Conservation (phyloP, 768 basidiomycete species). For the Lactifluus echinatus region DNA sequence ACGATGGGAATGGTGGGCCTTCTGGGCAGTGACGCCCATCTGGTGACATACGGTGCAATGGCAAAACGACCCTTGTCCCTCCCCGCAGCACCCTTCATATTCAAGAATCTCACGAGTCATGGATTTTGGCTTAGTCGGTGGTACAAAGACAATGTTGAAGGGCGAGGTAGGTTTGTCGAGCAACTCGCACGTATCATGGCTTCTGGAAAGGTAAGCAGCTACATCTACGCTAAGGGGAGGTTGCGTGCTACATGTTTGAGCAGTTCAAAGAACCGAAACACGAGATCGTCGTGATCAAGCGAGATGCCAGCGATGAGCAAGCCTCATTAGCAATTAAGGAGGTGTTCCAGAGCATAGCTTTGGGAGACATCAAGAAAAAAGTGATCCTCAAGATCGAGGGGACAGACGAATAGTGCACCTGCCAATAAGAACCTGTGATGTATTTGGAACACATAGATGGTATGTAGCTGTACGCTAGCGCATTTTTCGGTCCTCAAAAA, state of each 20-base stretch:
- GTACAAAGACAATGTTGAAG: conserved; percentile 43
- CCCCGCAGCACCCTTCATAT: conserved; percentile 75
- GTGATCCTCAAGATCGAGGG: conserved; percentile 36
- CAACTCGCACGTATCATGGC: conserved; percentile 12
- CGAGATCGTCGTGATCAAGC: conserved; percentile 50
- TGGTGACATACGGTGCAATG: conserved; percentile 89
- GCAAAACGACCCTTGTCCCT: conserved; percentile 71
- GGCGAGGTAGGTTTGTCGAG: conserved; percentile 28
- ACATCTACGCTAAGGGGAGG: not conserved
- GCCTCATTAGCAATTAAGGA: conserved; percentile 29
- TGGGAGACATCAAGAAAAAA: conserved; percentile 42
- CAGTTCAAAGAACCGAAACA: conserved; percentile 64
- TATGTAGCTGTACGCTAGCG: conserved; percentile 34
- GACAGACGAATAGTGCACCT: conserved; percentile 10
- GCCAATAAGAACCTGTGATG: conserved; percentile 10
- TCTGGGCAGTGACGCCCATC: conserved; percentile 56
- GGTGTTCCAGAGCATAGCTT: conserved; percentile 28
- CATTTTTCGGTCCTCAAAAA: conserved; percentile 83
- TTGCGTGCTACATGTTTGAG: not conserved
- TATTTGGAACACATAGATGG: conserved; percentile 13
- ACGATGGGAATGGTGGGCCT: conserved; percentile 63
- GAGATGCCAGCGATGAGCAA: conserved; percentile 31
- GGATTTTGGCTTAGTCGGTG: conserved; percentile 78
- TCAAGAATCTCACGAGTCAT: conserved; percentile 67
- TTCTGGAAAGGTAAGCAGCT: conserved; percentile 10